A percentile compares a stretch with the other conserved stretches of the same genome.
Evolutionary conservation across 441 rosid species (phyloP).

Genomic region (Sinapis alba): DNA sequence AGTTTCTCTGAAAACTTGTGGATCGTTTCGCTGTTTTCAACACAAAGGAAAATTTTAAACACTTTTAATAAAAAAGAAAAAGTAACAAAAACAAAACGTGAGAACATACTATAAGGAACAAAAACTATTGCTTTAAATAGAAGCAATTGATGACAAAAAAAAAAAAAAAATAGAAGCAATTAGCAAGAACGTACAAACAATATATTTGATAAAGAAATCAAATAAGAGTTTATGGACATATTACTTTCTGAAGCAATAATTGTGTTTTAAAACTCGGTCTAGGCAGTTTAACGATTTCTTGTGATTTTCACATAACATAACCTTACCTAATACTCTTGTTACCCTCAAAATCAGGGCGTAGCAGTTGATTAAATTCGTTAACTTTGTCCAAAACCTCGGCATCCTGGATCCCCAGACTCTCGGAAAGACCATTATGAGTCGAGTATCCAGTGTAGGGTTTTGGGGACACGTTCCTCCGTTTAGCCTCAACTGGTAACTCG

Average conservation of each 20-base stretch:
- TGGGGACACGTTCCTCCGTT: conserved; percentile 42
- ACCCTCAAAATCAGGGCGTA: conserved; percentile 54
- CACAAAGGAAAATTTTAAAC: neutral
- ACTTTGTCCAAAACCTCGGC: conserved; percentile 40
- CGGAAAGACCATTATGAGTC: conserved; percentile 42
- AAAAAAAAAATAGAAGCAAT: neutral
- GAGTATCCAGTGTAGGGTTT: conserved; percentile 51
- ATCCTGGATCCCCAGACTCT: conserved; percentile 60
- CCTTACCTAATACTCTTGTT: conserved; percentile 44
- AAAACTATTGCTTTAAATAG: neutral
- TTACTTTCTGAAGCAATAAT: neutral
- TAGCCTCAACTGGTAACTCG: conserved; percentile 51
- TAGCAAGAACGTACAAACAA: neutral
- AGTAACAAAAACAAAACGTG: neutral
- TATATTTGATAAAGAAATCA: neutral
- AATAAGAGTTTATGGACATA: neutral
- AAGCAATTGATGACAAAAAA: neutral
- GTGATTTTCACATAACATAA: neutral
- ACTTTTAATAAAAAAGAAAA: neutral
- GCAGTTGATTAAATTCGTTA: conserved; percentile 29
- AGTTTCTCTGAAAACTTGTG: conserved; percentile 46
- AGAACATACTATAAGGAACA: neutral
- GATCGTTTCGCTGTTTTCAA: conserved; percentile 48
- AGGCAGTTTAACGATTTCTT: neutral
- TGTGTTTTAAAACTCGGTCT: neutral